Evolutionary conservation across 441 rosid species (phyloP).

Genomic region (Lepidium campestre): DNA sequence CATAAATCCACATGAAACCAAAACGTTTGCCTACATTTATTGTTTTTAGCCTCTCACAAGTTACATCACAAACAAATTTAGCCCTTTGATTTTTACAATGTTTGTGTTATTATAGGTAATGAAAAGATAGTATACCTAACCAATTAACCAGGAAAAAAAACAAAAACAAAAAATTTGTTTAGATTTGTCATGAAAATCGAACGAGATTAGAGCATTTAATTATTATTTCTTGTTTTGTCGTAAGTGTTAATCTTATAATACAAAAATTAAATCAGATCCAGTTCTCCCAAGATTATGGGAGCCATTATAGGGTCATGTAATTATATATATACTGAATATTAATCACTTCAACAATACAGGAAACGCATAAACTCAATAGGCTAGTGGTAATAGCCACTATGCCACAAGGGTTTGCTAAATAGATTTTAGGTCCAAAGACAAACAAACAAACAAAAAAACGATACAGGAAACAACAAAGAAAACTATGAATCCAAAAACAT

Average conservation of each 20-base stretch:
- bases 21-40: not conserved
- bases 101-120: constrained; percentile 9
- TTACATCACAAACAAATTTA: constrained; percentile 10
- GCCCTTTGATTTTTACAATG: not conserved
- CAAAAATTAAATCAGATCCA: not conserved
- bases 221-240: not conserved
- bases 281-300: too few relatives aligned
- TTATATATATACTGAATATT: too few relatives aligned
- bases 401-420: too few relatives aligned
- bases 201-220: not conserved
- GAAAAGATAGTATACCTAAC: constrained; percentile 13
- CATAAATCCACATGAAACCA: not conserved
- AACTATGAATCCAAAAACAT: too few relatives aligned
- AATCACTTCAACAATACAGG: too few relatives aligned
- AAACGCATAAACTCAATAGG: too few relatives aligned
- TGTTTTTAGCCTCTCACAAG: not conserved
- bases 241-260: not conserved
- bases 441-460: too few relatives aligned
- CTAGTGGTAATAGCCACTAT: too few relatives aligned
- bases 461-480: too few relatives aligned
- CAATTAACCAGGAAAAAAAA: not conserved
- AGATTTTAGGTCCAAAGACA: too few relatives aligned
- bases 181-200: not conserved
- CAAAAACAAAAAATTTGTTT: not conserved
- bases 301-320: too few relatives aligned